Conservation (phyloP, 2,329 filamentous ascomycete species). For the Alternaria triticimaculans region DNA sequence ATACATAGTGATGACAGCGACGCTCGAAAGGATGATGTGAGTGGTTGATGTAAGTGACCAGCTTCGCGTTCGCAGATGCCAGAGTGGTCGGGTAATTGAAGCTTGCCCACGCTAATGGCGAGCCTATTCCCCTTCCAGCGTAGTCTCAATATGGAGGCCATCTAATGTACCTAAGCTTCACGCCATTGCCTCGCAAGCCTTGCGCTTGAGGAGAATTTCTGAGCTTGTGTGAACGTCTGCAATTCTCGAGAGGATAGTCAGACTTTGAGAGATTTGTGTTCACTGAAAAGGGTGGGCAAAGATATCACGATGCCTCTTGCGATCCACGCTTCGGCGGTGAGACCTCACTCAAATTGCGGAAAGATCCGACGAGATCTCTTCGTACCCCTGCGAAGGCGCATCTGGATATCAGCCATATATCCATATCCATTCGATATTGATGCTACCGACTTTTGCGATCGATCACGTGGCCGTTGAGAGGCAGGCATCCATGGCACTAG, state of each 20-base stretch:
- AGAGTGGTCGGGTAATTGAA: constrained; percentile 22
- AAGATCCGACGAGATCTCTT: neutral
- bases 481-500: neutral
- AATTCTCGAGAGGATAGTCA: neutral
- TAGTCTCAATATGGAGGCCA: constrained; percentile 7
- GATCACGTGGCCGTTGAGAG: neutral
- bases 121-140: constrained; percentile 1
- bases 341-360: neutral
- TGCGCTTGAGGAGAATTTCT: constrained; percentile 16
- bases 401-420: neutral
- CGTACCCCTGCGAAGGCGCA: neutral
- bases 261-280: too few relatives aligned
- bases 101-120: constrained; percentile 4
- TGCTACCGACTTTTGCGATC: neutral
- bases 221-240: constrained; percentile 20
- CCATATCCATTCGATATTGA: constrained; percentile 6
- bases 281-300: too few relatives aligned
- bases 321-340: neutral
- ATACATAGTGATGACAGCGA: neutral
- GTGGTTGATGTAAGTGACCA: constrained; percentile 19
- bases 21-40: constrained; percentile 8
- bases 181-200: constrained; percentile 15
- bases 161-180: constrained; percentile 20
- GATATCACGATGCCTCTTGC: neutral
- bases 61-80: constrained; percentile 15